Evolutionary conservation across 768 basidiomycete genomes (phyloP), one percentile per base, ranked within the genome.

Genomic region (Pleurotus giganteus): DNA sequence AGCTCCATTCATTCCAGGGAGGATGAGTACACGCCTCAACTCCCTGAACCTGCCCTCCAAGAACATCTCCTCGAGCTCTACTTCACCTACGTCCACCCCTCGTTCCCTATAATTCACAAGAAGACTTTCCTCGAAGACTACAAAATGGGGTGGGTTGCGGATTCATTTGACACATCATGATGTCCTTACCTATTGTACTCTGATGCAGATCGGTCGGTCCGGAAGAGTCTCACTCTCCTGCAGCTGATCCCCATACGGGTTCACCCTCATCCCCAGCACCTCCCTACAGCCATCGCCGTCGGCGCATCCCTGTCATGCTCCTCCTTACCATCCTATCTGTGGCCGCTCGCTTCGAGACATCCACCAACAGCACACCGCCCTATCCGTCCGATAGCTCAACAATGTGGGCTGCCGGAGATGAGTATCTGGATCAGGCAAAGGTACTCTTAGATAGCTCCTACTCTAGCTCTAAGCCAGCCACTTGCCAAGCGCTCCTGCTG

Each of bases 331-430:
- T 95, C 83, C 92, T 87, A 63, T 78, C 93, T 15, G 76, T 91
- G 46, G 89, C 92, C 2, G 84, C 91, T 2, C 86, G 93, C 13
- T 91, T 51, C 34, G 29, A 89, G 66, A 74, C 80, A 52, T 71
- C 54, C 26, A 63, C 69, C 57, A 70, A 65, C 60, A 61, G 61
- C 46, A 66, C 57, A 17, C 66, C 60, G 12, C 72, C 66, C 1
- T 66, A 69, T 4, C 80, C 81, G 2, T 61, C 76, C 1, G 75
- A 81, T 58, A 71, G 74, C 21, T 65, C 76, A 15, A 66, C 72
- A n/a, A 91, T 93, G 89, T 93, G 91, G 90, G 73, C 76, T 7
- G 89, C 88, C 0, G 91, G 91, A 6, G 89, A 92, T 65, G 71
- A 79, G 28, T 91, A 85, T 66, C 77, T 90, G 34, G 74, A 81